Evolutionary conservation across 2,329 filamentous ascomycete species (phyloP).

Genomic region (Dactylonectria macrodidyma): DNA sequence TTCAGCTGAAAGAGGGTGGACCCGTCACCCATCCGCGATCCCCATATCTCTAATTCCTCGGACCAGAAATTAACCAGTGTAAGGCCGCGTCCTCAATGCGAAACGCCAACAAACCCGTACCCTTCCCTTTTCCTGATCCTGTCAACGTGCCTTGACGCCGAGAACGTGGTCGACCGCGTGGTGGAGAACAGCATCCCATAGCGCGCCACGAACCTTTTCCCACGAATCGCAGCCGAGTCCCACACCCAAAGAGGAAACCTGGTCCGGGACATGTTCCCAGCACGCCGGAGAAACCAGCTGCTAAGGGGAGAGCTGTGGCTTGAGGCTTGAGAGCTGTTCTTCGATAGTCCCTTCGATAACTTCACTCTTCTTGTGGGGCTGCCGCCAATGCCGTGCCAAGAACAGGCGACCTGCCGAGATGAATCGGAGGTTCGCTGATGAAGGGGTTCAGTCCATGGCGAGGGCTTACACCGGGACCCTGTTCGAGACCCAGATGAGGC

Average conservation of each 20-base stretch:
- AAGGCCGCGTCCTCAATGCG: background rate
- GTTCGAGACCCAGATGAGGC: background rate
- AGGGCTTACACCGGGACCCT: background rate
- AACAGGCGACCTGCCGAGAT: slow-evolving; percentile 12
- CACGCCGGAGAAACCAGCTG: background rate
- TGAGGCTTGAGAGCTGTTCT: too few relatives aligned
- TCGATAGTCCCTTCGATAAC: background rate
- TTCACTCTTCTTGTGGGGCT: background rate
- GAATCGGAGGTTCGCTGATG: slow-evolving; percentile 6
- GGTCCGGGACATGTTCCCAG: slow-evolving; percentile 16
- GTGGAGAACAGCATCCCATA: background rate
- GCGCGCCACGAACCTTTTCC: background rate
- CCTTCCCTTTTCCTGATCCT: background rate
- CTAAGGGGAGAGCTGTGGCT: too few relatives aligned
- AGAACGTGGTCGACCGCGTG: background rate
- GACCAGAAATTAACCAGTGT: background rate
- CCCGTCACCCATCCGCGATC: background rate
- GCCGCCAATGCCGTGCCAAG: slow-evolving; percentile 44
- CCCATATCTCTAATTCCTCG: background rate
- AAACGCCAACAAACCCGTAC: background rate
- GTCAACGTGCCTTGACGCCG: background rate
- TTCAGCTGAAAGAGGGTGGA: background rate
- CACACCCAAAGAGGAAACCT: slow-evolving; percentile 37
- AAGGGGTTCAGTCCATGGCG: slow-evolving; percentile 8
- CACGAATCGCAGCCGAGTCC: slow-evolving; percentile 37